phyloP scores from a whole-genome alignment of 2,329 filamentous ascomycete genomes.

The Ceratocystis alfenasii region DNA sequence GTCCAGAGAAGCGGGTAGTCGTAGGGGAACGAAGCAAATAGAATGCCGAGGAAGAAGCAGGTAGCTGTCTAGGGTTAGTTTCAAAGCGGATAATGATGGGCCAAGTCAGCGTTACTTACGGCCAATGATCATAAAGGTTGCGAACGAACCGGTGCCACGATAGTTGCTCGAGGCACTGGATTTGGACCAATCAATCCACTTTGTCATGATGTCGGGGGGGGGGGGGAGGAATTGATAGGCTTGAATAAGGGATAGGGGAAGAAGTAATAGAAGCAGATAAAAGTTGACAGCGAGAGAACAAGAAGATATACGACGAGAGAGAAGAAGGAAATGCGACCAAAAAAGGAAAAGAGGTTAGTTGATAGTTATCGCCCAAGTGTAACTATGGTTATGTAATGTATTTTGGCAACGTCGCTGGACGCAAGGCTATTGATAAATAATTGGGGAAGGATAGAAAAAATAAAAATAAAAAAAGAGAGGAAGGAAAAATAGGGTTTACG shows the following conservation, averaged over 20 bases:
- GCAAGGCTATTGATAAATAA: neutral
- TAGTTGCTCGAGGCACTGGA: slow-evolving; percentile 46
- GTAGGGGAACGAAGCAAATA: slow-evolving; percentile 94
- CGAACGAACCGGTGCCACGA: slow-evolving; percentile 60
- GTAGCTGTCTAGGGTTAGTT: slow-evolving; percentile 44
- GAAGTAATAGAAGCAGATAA: neutral
- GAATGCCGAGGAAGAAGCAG: slow-evolving; percentile 95
- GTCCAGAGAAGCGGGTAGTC: slow-evolving; percentile 84
- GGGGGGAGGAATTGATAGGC: neutral
- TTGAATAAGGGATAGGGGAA: neutral
- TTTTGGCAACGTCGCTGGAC: slow-evolving; percentile 2
- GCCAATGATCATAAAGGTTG: slow-evolving; percentile 92
- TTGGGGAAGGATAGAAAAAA: neutral
- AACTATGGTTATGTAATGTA: neutral
- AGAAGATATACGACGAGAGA: neutral
- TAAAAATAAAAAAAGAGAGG: neutral
- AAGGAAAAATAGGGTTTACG: neutral
- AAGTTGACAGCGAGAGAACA: neutral
- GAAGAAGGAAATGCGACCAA: neutral
- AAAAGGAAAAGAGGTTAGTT: neutral
- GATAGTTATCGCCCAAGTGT: neutral
- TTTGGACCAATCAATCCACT: slow-evolving; percentile 43
- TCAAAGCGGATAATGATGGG: slow-evolving; percentile 16
- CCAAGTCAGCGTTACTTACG: slow-evolving; percentile 47
- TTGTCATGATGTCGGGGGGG: slow-evolving; percentile 19